A percentile compares a stretch with the other conserved stretches of the same genome.
phyloP scores from a whole-genome alignment of 2,329 filamentous ascomycete genomes.

The Rhynchosporium agropyri region DNA sequence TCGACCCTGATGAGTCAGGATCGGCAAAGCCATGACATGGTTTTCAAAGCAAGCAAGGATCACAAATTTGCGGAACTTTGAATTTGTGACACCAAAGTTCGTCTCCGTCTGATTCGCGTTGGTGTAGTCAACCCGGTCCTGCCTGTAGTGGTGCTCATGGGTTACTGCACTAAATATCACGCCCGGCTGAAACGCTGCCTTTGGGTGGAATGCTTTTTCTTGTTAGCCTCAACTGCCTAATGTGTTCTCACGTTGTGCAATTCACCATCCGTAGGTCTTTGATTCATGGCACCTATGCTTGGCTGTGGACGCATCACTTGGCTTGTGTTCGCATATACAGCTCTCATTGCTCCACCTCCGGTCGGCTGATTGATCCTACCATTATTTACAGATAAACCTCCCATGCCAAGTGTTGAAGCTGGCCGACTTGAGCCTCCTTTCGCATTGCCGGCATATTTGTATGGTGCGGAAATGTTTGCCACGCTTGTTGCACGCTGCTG shows the following conservation, averaged over 20 bases:
- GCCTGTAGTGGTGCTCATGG: constrained; percentile 9
- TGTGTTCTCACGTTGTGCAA: too few species aligned
- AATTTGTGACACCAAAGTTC: constrained; percentile 10
- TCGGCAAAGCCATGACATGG: constrained; percentile 9
- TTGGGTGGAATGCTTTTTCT: background rate
- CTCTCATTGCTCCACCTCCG: background rate
- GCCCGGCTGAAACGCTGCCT: background rate
- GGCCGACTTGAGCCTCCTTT: background rate
- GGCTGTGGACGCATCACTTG: background rate
- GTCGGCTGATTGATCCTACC: background rate
- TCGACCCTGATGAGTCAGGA: constrained; percentile 4
- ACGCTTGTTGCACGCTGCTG: too few species aligned
- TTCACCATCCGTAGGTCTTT: constrained; percentile 4
- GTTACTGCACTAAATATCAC: constrained; percentile 13
- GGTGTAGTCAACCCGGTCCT: background rate
- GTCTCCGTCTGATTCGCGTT: background rate
- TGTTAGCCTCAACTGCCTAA: background rate
- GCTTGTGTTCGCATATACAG: background rate
- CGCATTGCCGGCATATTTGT: too few species aligned
- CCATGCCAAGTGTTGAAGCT: background rate
- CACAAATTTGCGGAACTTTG: constrained; percentile 16
- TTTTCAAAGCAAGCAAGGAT: background rate
- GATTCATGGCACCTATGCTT: background rate
- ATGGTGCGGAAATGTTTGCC: too few species aligned
- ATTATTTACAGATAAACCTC: constrained; percentile 1